A percentile compares a stretch with the other conserved stretches of the same genome.
These are phyloP conservation scores for Backusella circina DNA, from an alignment of 192 early-diverging fungal genomes.

Conservation along the genomic window DNA sequence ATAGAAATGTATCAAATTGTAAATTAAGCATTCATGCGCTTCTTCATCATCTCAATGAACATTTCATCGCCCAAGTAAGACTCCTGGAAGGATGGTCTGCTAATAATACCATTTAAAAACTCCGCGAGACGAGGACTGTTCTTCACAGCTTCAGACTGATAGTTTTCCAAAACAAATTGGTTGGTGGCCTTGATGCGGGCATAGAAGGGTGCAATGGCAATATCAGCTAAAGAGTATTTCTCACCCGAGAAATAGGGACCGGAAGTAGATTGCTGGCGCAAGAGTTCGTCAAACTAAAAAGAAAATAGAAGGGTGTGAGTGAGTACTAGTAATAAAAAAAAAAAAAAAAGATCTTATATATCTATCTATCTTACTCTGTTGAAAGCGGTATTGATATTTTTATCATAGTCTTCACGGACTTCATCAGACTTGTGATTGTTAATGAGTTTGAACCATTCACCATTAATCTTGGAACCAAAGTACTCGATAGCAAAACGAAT, in stretches of 20 bases:
- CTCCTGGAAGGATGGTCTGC: too few species aligned
- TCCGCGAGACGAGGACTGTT: not conserved
- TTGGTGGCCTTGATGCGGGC: conserved; percentile 22
- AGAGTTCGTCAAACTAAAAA: conserved; percentile 41
- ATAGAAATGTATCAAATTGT: too few species aligned
- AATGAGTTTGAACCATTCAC: conserved; percentile 25
- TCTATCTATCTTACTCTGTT: conserved; percentile 9
- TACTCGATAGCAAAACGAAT: conserved; percentile 44
- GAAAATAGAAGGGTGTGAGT: not conserved
- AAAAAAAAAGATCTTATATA: too few species aligned
- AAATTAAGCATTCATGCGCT: too few species aligned
- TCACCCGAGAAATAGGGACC: conserved; percentile 47
- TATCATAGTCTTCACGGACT: conserved; percentile 16
- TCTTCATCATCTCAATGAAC: too few species aligned
- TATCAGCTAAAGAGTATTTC: conserved; percentile 45
- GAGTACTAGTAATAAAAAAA: not conserved
- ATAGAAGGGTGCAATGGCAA: conserved; percentile 41
- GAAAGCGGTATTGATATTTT: conserved; percentile 22
- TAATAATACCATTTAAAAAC: conserved; percentile 7
- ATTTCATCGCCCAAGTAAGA: too few species aligned
- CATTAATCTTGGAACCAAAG: conserved; percentile 23
- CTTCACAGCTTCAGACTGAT: not conserved
- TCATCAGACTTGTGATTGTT: conserved; percentile 15
- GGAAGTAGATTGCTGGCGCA: conserved; percentile 20
- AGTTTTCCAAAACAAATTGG: not conserved